Percentiles rank a stretch among this genome's conserved stretches.
Conservation (phyloP, 2,329 filamentous ascomycete species). For the Aspergillus sp. region DNA sequence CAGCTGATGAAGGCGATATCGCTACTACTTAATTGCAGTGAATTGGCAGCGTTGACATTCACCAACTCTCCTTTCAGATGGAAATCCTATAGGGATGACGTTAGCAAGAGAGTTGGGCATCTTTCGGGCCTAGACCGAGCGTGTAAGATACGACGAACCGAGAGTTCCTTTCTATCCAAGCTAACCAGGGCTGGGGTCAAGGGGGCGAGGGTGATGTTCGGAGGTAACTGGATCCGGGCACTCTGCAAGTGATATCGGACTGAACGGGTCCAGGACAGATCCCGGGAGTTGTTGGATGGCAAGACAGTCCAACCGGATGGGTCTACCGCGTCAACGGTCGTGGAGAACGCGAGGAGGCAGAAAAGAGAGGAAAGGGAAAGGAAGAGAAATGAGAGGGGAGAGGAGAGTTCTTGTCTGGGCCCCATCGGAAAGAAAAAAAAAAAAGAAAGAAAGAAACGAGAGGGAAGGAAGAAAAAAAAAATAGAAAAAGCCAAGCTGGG, state of each 20-base stretch:
- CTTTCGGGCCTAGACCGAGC: neutral
- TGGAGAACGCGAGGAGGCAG: conserved; percentile 11
- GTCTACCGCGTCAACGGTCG: conserved; percentile 14
- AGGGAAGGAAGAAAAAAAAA: conserved; percentile 11
- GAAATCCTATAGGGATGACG: conserved; percentile 22
- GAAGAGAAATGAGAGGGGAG: conserved; percentile 5
- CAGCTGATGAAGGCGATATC: conserved; percentile 44
- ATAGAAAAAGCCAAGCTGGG: conserved; percentile 13
- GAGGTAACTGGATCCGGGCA: conserved; percentile 19
- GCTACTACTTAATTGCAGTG: conserved; percentile 21
- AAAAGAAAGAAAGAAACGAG: conserved; percentile 2
- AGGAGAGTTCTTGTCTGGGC: neutral
- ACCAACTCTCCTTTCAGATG: conserved; percentile 28
- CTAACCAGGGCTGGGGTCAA: conserved; percentile 25
- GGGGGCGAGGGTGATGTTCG: conserved; percentile 23
- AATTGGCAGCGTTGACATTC: conserved; percentile 30
- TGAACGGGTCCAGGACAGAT: conserved; percentile 21
- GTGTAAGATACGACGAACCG: conserved; percentile 20
- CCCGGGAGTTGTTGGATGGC: conserved; percentile 31
- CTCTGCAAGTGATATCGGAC: conserved; percentile 25
- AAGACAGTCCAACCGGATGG: conserved; percentile 21
- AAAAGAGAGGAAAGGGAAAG: conserved; percentile 12
- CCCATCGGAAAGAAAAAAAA: neutral
- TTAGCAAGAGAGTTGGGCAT: conserved; percentile 4
- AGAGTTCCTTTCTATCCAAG: conserved; percentile 17